These are phyloP conservation scores for Dryas drummondii DNA, from an alignment of 306 rosid species.

Conservation along the genomic window DNA sequence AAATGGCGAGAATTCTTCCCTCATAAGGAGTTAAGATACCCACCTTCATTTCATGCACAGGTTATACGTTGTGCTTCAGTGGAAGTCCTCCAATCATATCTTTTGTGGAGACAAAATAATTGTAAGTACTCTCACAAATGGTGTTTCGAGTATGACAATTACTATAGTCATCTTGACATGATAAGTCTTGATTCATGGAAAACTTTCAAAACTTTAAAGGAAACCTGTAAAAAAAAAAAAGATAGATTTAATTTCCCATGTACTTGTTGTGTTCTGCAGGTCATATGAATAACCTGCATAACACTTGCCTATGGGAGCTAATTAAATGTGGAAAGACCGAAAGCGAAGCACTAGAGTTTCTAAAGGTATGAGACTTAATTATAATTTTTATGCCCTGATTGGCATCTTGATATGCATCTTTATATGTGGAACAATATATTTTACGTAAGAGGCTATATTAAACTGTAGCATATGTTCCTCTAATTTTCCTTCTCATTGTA, in stretches of 20 bases:
- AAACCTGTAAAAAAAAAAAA: too few relatives aligned
- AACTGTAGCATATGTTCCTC: not conserved
- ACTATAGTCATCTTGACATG: slow-evolving; percentile 1
- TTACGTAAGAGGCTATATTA: not conserved
- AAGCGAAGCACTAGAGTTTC: slow-evolving; percentile 44
- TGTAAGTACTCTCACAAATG: slow-evolving; percentile 38
- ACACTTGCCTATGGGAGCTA: slow-evolving; percentile 69
- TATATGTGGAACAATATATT: not conserved
- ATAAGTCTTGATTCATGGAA: not conserved
- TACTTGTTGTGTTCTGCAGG: slow-evolving; percentile 24
- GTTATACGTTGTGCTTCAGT: slow-evolving; percentile 58
- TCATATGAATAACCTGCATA: slow-evolving; percentile 56
- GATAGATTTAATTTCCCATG: not conserved
- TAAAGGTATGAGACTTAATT: slow-evolving; percentile 35
- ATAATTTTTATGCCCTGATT: not conserved
- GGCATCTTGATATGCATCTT: not conserved
- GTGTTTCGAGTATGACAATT: not conserved
- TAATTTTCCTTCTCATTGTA: slow-evolving; percentile 10
- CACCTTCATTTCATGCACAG: slow-evolving; percentile 65
- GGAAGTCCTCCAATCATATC: slow-evolving; percentile 73
- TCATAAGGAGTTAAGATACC: slow-evolving; percentile 42
- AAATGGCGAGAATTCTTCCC: slow-evolving; percentile 71
- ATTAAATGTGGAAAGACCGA: slow-evolving; percentile 58
- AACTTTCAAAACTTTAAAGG: too few relatives aligned
- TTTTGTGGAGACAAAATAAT: slow-evolving; percentile 75